A percentile compares a stretch with the other conserved stretches of the same genome.
Evolutionary conservation across 2,329 filamentous ascomycete genomes (phyloP).

Genomic region (Colletotrichum sp.): DNA sequence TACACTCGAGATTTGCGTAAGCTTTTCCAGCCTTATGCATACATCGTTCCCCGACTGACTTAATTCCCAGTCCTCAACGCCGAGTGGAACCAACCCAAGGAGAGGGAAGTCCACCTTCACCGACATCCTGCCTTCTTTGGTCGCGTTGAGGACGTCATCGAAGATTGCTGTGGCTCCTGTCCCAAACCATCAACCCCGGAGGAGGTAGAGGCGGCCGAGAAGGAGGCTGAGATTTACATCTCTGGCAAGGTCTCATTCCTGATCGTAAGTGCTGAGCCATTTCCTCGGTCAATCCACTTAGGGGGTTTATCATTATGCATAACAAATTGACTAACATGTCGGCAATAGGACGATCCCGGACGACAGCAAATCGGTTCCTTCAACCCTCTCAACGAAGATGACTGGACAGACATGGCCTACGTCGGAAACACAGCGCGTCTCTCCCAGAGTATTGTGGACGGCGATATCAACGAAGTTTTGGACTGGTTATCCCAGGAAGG

Average conservation of each 20-base stretch:
- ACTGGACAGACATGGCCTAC: slow-evolving; percentile 93
- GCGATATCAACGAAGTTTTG: slow-evolving; percentile 71
- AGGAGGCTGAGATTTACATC: slow-evolving; percentile 78
- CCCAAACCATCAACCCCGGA: slow-evolving; percentile 72
- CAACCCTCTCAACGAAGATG: slow-evolving; percentile 79
- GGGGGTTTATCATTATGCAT: neutral
- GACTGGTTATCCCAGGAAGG: slow-evolving; percentile 73
- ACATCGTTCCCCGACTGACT: neutral
- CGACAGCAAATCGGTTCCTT: slow-evolving; percentile 75
- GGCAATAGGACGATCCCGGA: slow-evolving; percentile 70
- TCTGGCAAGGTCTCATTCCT: slow-evolving; percentile 77
- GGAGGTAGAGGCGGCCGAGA: slow-evolving; percentile 72
- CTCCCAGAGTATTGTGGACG: slow-evolving; percentile 81
- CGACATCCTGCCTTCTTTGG: slow-evolving; percentile 89
- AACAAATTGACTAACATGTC: neutral
- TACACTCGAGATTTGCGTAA: slow-evolving; percentile 76
- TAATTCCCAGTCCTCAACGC: slow-evolving; percentile 69
- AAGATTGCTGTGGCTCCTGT: slow-evolving; percentile 84
- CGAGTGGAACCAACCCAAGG: slow-evolving; percentile 82
- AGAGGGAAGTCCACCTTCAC: slow-evolving; percentile 79
- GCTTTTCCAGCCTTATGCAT: slow-evolving; percentile 9
- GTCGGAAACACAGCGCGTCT: slow-evolving; percentile 78
- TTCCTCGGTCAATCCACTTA: neutral
- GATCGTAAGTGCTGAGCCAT: slow-evolving; percentile 39
- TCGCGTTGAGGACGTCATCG: slow-evolving; percentile 72